Evolutionary conservation across 805 yeast genomes (phyloP).

Genomic region (Schwanniomyces vanrijiae): DNA sequence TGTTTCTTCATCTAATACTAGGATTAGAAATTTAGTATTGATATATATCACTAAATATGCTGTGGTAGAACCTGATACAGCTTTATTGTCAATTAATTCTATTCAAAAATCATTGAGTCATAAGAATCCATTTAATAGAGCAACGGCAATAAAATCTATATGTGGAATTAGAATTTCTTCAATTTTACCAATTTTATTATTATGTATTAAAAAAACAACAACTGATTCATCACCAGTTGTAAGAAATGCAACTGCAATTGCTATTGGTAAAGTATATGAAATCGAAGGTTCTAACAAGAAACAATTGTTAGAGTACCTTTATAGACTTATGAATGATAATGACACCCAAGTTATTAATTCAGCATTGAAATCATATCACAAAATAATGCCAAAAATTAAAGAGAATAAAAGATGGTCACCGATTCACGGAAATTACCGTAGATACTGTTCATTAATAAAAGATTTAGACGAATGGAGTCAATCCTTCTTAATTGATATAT

Average conservation of each 20-base stretch:
- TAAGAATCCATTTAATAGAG: conserved; percentile 63
- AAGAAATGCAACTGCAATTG: conserved; percentile 74
- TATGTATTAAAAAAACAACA: conserved; percentile 68
- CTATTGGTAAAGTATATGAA: conserved; percentile 58
- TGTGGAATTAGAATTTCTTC: conserved; percentile 83
- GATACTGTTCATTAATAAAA: conserved; percentile 47
- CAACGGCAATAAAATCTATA: conserved; percentile 74
- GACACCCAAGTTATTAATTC: conserved; percentile 68
- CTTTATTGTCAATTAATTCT: conserved; percentile 85
- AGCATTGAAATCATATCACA: conserved; percentile 57
- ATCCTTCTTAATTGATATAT: conserved; percentile 53
- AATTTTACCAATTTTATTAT: conserved; percentile 72
- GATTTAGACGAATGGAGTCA: conserved; percentile 78
- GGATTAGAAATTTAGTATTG: conserved; percentile 74
- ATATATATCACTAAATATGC: conserved; percentile 74
- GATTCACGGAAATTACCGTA: conserved; percentile 69
- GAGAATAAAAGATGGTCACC: conserved; percentile 47
- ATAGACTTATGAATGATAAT: conserved; percentile 59
- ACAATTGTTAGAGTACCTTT: conserved; percentile 52
- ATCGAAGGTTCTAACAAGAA: conserved; percentile 41
- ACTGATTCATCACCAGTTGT: conserved; percentile 77
- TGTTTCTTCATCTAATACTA: conserved; percentile 63
- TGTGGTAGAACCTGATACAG: conserved; percentile 83
- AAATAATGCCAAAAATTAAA: conserved; percentile 42
- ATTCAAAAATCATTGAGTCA: conserved; percentile 82